Percentiles rank a stretch among this genome's conserved stretches.
phyloP scores from a whole-genome alignment of 306 rosid genomes.

The Purshia tridentata region DNA sequence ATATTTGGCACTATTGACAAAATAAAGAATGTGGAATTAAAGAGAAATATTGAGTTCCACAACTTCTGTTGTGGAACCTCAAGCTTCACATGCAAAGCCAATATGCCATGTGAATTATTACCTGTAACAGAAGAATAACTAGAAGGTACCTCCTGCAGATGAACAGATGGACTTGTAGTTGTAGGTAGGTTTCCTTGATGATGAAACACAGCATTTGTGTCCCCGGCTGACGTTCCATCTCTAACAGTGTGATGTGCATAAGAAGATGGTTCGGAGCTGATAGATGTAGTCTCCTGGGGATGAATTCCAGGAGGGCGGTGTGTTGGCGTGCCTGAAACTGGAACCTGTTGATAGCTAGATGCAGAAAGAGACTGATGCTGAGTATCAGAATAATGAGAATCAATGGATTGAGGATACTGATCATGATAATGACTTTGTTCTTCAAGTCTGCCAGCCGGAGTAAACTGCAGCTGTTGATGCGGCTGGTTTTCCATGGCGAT shows the following conservation, averaged over 20 bases:
- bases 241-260: conserved; percentile 48
- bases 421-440: conserved; percentile 73
- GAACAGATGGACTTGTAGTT: conserved; percentile 69
- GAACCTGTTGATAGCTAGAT: conserved; percentile 67
- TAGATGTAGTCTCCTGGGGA: conserved; percentile 52
- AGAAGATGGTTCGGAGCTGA: conserved; percentile 47
- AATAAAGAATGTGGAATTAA: conserved; percentile 33
- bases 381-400: conserved; percentile 46
- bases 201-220: conserved; percentile 50
- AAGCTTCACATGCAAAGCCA: conserved; percentile 61
- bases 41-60: conserved; percentile 38
- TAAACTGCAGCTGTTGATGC: conserved; percentile 60
- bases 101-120: conserved; percentile 61
- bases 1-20: conserved; percentile 5
- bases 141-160: conserved; percentile 99
- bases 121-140: conserved; percentile 99
- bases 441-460: conserved; percentile 60
- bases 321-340: conserved; percentile 50
- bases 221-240: conserved; percentile 55
- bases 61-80: conserved; percentile 37
- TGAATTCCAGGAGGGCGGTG: conserved; percentile 43
- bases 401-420: conserved; percentile 62
- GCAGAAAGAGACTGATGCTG: conserved; percentile 64
- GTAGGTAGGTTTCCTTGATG: conserved; percentile 57
- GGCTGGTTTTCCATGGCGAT: conserved; percentile 71